Base-by-base conservation (phyloP, 2,329 filamentous ascomycete genomes). In the Myriosclerotinia duriaeana region DNA sequence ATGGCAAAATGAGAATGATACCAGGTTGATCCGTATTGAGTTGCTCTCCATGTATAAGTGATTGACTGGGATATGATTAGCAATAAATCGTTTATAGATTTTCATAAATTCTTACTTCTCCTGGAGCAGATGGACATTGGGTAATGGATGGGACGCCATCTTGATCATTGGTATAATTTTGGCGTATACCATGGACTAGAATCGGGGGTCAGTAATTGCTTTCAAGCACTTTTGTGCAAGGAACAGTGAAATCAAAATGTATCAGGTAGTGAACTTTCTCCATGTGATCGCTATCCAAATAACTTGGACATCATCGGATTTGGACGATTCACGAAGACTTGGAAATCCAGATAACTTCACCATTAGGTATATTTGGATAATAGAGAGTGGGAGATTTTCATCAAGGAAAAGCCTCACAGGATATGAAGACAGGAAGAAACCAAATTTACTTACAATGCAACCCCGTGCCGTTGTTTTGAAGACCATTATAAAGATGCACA, bases 111-210 rank as follows among this genome's bases (percentile, higher is more conserved):
- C n/a, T 42, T 36, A 66, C 30, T 22, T 62, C 44, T 14, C 62
- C 62, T 2, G 62, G 52, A 76, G 84, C 77, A 66, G 89, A 85
- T 1, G 88, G 87, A 69, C 89, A 91, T 74, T 91, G 87, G 9
- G 82, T 83, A 38, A 84, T 53, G 12, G 80, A 79, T 30, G 77
- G 76, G 0, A 78, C 77, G 14, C 80, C 80, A 67, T 82, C 80
- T 70, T 76, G 75, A 42, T 78, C 69, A 53, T 77, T 78, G 8
- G 76, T 75, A 42, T 77, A 74, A 20, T 79, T 73, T 68, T 81
- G 79, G 12, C 79, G 73, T 30, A 83, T 72, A 38, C 82, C 82
- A 67, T 84, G 82, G 78, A 79, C 48, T 52, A 52, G 12, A 15
- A 30, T 20, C 48, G n/a, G 6, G 48, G 15, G 48, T 52, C 22